A percentile compares a stretch with the other conserved stretches of the same genome.
phyloP scores from a whole-genome alignment of 495 filamentous ascomycete genomes.

The Tuber borchii region DNA sequence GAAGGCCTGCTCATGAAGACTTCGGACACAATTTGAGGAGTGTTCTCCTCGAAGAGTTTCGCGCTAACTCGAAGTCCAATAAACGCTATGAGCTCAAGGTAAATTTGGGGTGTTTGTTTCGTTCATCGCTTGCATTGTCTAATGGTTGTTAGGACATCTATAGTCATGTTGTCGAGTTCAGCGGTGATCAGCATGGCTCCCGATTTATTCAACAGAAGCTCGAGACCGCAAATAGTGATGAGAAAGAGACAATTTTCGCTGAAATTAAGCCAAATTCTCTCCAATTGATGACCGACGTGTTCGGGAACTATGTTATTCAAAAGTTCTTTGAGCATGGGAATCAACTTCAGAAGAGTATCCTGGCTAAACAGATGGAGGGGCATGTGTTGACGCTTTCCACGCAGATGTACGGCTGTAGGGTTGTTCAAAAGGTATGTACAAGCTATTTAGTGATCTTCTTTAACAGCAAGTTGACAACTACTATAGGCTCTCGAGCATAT shows the following conservation, averaged over 20 bases:
- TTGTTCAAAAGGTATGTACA: conserved; percentile 76
- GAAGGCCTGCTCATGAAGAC: conserved; percentile 56
- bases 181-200: conserved; percentile 90
- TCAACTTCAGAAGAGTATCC: conserved; percentile 79
- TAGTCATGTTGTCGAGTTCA: conserved; percentile 84
- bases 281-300: conserved; percentile 91
- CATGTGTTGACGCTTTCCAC: conserved; percentile 71
- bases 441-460: background rate
- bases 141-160: conserved; percentile 65
- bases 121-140: background rate
- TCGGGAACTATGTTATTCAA: conserved; percentile 97
- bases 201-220: conserved; percentile 94
- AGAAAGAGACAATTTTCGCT: conserved; percentile 87
- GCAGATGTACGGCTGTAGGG: conserved; percentile 92
- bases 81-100: conserved; percentile 82
- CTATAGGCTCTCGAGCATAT: conserved; percentile 81
- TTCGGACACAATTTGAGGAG: conserved; percentile 57
- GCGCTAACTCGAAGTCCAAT: conserved; percentile 63
- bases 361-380: conserved; percentile 80
- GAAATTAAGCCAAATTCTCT: conserved; percentile 77
- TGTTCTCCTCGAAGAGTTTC: conserved; percentile 70
- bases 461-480: conserved; percentile 30
- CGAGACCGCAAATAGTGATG: conserved; percentile 90
- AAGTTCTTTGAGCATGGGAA: conserved; percentile 97
- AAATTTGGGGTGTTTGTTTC: conserved; percentile 10